Conservation (phyloP, 2,329 filamentous ascomycete genomes). For the Alternaria sp. region DNA sequence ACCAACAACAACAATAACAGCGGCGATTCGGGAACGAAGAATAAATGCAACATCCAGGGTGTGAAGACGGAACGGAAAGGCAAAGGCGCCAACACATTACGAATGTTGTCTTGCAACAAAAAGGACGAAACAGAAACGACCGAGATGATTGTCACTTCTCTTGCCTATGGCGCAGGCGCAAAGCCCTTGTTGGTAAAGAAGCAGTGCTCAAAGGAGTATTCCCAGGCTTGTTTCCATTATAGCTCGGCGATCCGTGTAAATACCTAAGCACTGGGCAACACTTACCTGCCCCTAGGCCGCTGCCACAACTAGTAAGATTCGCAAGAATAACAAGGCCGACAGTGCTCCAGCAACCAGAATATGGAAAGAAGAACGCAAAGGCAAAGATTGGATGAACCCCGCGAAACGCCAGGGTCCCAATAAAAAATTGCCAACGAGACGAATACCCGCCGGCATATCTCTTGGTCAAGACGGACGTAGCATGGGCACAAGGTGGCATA, state of each 20-base stretch:
- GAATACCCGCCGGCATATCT: conserved; percentile 1
- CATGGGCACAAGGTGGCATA: neutral
- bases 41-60: conserved; percentile 3
- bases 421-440: neutral
- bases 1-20: too few relatives aligned
- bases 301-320: neutral
- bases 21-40: too few relatives aligned
- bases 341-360: neutral
- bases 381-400: neutral
- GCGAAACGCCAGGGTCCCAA: neutral
- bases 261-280: neutral
- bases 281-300: neutral
- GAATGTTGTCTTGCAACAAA: neutral
- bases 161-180: neutral
- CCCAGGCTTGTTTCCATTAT: conserved; percentile 1
- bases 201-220: neutral
- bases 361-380: neutral
- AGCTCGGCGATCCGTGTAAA: neutral
- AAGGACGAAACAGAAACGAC: neutral
- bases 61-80: neutral
- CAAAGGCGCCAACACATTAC: neutral
- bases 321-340: neutral
- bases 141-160: neutral
- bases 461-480: neutral
- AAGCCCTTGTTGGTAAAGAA: neutral